Conservation (phyloP, 306 rosid species). For the Cercis canadensis region DNA sequence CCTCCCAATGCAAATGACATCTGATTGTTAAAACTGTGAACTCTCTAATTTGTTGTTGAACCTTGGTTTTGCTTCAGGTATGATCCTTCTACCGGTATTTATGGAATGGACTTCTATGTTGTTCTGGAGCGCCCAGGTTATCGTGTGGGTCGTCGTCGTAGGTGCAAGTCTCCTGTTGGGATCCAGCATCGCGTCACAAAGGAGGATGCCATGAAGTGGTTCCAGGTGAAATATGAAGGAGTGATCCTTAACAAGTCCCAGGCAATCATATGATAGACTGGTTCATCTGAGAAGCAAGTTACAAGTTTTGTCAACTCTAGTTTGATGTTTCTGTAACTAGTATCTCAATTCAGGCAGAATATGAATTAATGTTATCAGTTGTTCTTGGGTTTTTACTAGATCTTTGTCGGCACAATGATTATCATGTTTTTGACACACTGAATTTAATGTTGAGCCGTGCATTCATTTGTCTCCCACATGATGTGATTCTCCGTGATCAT, state of each 20-base stretch:
- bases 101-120: constrained; percentile 67
- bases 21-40: no score
- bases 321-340: constrained; percentile 25
- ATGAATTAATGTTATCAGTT: not conserved
- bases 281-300: not conserved
- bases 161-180: constrained; percentile 66
- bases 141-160: constrained; percentile 63
- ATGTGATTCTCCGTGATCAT: no score
- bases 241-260: constrained; percentile 70
- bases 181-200: constrained; percentile 67
- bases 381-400: not conserved
- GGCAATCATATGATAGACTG: constrained; percentile 31
- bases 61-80: constrained; percentile 41
- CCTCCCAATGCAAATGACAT: no score
- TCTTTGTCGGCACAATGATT: not conserved
- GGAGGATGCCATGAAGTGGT: constrained; percentile 73
- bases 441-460: no score
- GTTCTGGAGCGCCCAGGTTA: constrained; percentile 69
- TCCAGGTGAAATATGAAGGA: constrained; percentile 68
- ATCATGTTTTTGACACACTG: no score
- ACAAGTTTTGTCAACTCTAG: constrained; percentile 22
- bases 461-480: no score
- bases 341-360: not conserved
- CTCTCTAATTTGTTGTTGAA: not conserved
- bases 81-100: constrained; percentile 65